A percentile compares a stretch with the other conserved stretches of the same genome.
Conservation (phyloP, 768 basidiomycete species). For the Xanthoconium purpureum region DNA sequence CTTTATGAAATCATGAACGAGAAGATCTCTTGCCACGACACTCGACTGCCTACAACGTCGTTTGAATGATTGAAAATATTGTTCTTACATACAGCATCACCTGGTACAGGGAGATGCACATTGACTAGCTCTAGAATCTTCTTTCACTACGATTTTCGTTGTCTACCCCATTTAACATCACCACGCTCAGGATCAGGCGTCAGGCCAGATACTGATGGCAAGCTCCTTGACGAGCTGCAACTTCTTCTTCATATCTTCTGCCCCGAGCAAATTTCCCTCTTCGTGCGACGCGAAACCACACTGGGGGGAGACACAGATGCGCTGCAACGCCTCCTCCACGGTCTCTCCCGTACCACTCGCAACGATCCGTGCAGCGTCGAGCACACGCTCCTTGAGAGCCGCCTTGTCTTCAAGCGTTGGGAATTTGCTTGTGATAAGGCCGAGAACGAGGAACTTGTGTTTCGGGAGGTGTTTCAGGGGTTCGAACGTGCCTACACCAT, state of each 20-base stretch:
- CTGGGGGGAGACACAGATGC: conserved; percentile 47
- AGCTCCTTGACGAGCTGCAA: conserved; percentile 33
- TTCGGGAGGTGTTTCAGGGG: conserved; percentile 31
- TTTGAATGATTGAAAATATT: background rate
- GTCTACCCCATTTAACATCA: no score
- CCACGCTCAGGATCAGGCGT: conserved; percentile 8
- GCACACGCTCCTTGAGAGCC: conserved; percentile 38
- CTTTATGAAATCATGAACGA: background rate
- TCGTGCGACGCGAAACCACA: conserved; percentile 50
- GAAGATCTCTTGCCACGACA: background rate
- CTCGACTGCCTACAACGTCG: background rate
- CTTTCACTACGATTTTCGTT: no score
- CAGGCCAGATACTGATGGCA: conserved; percentile 37
- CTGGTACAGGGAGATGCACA: no score
- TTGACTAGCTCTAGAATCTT: no score
- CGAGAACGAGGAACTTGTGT: conserved; percentile 41
- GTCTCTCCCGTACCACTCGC: conserved; percentile 38
- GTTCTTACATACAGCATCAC: background rate
- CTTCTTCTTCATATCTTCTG: conserved; percentile 35
- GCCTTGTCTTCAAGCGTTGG: conserved; percentile 41
- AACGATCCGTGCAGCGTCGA: conserved; percentile 42
- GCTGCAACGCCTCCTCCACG: conserved; percentile 36
- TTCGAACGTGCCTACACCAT: conserved; percentile 27
- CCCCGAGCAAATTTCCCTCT: conserved; percentile 41
- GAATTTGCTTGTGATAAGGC: conserved; percentile 44